These are phyloP conservation scores for Tolypocladium inflatum DNA, from an alignment of 2,329 filamentous ascomycete genomes.

Conservation along the genomic window DNA sequence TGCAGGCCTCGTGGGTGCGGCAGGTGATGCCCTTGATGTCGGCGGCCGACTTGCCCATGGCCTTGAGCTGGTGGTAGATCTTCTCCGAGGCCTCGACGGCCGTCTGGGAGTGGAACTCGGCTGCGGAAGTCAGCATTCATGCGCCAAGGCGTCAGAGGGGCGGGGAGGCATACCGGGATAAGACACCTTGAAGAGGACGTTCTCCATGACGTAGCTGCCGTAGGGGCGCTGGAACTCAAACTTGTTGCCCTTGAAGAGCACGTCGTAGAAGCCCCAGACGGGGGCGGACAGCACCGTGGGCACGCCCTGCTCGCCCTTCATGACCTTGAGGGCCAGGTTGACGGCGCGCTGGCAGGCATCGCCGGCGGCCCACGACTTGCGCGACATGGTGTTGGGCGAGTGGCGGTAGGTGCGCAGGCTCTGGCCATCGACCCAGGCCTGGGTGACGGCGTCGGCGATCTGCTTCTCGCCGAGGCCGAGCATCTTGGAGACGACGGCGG, in stretches of 20 bases:
- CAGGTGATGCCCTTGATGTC: constrained; percentile 92
- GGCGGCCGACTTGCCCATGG: constrained; percentile 78
- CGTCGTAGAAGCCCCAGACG: constrained; percentile 97
- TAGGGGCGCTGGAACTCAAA: constrained; percentile 96
- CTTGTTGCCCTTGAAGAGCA: constrained; percentile 90
- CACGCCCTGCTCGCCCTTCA: constrained; percentile 83
- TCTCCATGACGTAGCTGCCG: constrained; percentile 99
- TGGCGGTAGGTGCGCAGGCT: constrained; percentile 94
- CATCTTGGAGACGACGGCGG: constrained; percentile 92
- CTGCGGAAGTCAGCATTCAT: constrained; percentile 21
- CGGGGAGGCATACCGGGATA: constrained; percentile 63
- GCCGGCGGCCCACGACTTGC: constrained; percentile 98
- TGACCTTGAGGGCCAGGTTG: constrained; percentile 81
- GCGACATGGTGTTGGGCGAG: constrained; percentile 97
- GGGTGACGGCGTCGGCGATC: constrained; percentile 90
- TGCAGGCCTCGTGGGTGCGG: constrained; percentile 95
- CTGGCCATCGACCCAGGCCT: constrained; percentile 97
- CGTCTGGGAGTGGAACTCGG: constrained; percentile 98
- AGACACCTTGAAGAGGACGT: constrained; percentile 98
- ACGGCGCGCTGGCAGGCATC: constrained; percentile 95
- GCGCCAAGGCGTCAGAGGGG: neutral
- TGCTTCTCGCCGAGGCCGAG: constrained; percentile 81
- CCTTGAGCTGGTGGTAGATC: constrained; percentile 74
- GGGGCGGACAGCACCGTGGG: constrained; percentile 89
- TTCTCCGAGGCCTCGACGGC: constrained; percentile 91